Evolutionary conservation across 2,329 filamentous ascomycete species (phyloP), one percentile per base, ranked within the genome.

Genomic region (Pestalotiopsis sp.): DNA sequence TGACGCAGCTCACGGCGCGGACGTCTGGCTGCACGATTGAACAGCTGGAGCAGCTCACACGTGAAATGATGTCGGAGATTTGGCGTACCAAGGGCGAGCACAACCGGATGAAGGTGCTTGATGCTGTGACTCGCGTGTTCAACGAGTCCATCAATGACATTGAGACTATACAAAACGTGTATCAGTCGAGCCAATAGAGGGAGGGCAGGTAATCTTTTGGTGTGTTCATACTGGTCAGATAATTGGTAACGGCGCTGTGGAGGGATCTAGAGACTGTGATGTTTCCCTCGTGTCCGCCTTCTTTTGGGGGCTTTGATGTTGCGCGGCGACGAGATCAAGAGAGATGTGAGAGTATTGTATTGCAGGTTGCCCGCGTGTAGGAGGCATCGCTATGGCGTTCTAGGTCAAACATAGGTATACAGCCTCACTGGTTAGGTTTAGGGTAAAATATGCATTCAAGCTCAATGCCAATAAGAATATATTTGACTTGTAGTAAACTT

Each of bases 11-110:
- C 41, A 90, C 91, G 0, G 81, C 87, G 36, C 84, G 86, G 59
- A 95, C 93, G 2, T 91, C 89, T 23, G 93, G 93, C 0, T 93
- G 93, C 78, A 93, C 91, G 0, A 93, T 99, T 66, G 96, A 99
- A 81, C 95, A 99, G 79, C 84, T 99, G 23, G 95, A 98, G 83
- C 95, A 98, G 80, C 91, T 98, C 78, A 95, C 95, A 78, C 91
- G 94, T 7, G 90, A 92, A 73, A 84, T 98, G 71, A 98, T 98
- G 95, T 92, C 95, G 70, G 90, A 91, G 71, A 88, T 98, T 59
- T 99, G 96, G 96, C 86, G 86, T 70, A 88, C 87, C 70, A 88
- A 94, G 64, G 87, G 89, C 62, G 91, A 97, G 75, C 96, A 93
- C 89, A 96, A 99, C 80, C 89, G 96, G 58, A 91, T 90, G 74